Percentiles rank a stretch among this genome's conserved stretches.
phyloP scores from a whole-genome alignment of 2,329 filamentous ascomycete species.

The Rhynchosporium agropyri region DNA sequence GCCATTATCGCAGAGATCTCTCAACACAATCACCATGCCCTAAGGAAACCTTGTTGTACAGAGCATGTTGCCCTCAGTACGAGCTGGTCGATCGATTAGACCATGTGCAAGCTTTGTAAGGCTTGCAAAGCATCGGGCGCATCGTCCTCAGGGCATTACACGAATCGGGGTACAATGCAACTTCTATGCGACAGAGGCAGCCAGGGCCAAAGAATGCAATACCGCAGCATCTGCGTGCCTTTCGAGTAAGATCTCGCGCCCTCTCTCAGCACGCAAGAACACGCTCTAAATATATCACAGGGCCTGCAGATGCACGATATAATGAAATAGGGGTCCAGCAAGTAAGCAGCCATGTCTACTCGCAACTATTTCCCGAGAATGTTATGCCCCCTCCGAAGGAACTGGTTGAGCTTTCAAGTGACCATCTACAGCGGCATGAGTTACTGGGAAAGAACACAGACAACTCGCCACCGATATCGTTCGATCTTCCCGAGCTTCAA shows the following conservation, averaged over 20 bases:
- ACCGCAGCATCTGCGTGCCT: slow-evolving; percentile 20
- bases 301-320: slow-evolving; percentile 64
- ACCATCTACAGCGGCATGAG: slow-evolving; percentile 84
- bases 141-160: slow-evolving; percentile 36
- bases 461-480: slow-evolving; percentile 72
- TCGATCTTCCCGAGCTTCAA: slow-evolving; percentile 80
- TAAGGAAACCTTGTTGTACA: slow-evolving; percentile 23
- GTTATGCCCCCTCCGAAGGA: slow-evolving; percentile 63
- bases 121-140: slow-evolving; percentile 53
- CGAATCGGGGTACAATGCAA: slow-evolving; percentile 49
- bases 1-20: neutral
- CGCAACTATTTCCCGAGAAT: slow-evolving; percentile 74
- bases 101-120: slow-evolving; percentile 52
- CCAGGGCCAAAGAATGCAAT: slow-evolving; percentile 10
- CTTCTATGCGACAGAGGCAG: slow-evolving; percentile 40
- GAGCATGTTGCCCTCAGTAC: slow-evolving; percentile 41
- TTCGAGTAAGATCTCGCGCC: slow-evolving; percentile 26
- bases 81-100: slow-evolving; percentile 37
- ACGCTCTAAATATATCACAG: slow-evolving; percentile 28
- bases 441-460: slow-evolving; percentile 90
- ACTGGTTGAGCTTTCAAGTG: slow-evolving; percentile 76
- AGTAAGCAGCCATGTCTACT: slow-evolving; percentile 78
- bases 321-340: slow-evolving; percentile 97
- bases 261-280: neutral
- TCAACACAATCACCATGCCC: slow-evolving; percentile 31